These are phyloP conservation scores for Paecilomyces sp. DNA, from an alignment of 2,329 filamentous ascomycete genomes.

Conservation along the genomic window DNA sequence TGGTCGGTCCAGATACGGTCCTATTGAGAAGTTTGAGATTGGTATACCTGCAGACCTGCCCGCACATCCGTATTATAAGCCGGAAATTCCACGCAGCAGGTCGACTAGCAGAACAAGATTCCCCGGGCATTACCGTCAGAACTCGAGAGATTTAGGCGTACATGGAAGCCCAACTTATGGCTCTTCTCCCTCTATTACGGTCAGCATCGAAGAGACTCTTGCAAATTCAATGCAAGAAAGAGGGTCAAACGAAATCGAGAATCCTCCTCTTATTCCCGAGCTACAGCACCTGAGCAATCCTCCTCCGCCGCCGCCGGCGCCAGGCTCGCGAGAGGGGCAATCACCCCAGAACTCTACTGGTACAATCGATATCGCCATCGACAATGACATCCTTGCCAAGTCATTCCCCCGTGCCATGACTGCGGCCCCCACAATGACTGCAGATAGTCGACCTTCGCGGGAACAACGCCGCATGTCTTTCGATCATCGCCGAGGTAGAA, in stretches of 20 bases:
- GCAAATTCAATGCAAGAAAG: constrained; percentile 8
- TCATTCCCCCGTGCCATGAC: constrained; percentile 30
- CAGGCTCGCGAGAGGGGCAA: constrained; percentile 17
- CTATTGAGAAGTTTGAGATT: constrained; percentile 22
- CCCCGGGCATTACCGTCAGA: constrained; percentile 23
- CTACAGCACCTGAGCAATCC: constrained; percentile 53
- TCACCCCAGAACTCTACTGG: constrained; percentile 30
- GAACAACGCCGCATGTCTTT: constrained; percentile 36
- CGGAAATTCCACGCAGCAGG: constrained; percentile 31
- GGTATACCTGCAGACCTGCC: constrained; percentile 25
- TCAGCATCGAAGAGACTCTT: constrained; percentile 51
- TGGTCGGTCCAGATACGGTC: constrained; percentile 32
- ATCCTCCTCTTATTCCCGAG: constrained; percentile 51
- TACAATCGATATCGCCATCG: constrained; percentile 35
- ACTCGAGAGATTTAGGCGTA: constrained; percentile 15
- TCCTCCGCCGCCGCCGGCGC: constrained; percentile 45
- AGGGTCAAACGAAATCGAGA: constrained; percentile 10
- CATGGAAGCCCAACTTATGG: constrained; percentile 15
- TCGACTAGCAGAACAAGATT: constrained; percentile 32
- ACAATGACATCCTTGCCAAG: constrained; percentile 29
- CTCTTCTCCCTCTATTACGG: constrained; percentile 32
- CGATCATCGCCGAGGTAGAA: constrained; percentile 46
- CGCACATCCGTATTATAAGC: constrained; percentile 34
- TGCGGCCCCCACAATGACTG: constrained; percentile 22
- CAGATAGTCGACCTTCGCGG: constrained; percentile 16